Percentiles rank a stretch among this genome's conserved stretches.
Conservation (phyloP, 2,329 filamentous ascomycete genomes). For the Claviceps humidiphila region DNA sequence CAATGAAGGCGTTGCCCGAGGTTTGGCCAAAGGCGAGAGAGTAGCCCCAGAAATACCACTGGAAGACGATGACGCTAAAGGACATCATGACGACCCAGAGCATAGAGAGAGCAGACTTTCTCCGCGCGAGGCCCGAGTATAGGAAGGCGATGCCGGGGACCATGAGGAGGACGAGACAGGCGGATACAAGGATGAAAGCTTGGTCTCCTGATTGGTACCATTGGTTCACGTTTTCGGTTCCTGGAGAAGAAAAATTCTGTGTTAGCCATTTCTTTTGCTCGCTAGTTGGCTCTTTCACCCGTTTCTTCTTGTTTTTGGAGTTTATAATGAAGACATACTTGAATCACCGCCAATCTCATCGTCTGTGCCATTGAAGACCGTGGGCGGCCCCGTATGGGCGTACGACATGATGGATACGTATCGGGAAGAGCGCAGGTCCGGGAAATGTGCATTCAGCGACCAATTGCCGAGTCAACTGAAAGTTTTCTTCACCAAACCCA, state of each 20-base stretch:
- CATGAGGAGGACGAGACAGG: conserved; percentile 95
- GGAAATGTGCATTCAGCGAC: not conserved
- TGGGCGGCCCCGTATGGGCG: conserved; percentile 43
- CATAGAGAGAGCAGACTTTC: conserved; percentile 93
- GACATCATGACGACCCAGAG: conserved; percentile 97
- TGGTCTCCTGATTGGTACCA: conserved; percentile 88
- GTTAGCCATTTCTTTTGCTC: not conserved
- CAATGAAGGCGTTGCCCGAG: conserved; percentile 81
- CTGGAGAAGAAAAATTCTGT: conserved; percentile 29
- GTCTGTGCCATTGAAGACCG: conserved; percentile 51
- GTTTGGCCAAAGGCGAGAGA: conserved; percentile 79
- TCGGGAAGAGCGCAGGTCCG: not conserved
- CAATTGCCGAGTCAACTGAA: not conserved
- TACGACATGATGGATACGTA: conserved; percentile 37
- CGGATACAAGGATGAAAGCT: conserved; percentile 79
- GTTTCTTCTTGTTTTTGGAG: not conserved
- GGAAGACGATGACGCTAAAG: conserved; percentile 80
- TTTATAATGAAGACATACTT: conserved; percentile 37
- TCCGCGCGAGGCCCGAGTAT: conserved; percentile 91
- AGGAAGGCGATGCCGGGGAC: conserved; percentile 92
- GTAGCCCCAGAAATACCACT: conserved; percentile 99
- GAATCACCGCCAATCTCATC: conserved; percentile 60
- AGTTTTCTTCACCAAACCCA: not conserved
- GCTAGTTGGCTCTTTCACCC: not conserved
- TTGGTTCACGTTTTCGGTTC: conserved; percentile 80